Evolutionary conservation across 441 rosid species (phyloP).

Genomic region (Eutrema salsugineum): DNA sequence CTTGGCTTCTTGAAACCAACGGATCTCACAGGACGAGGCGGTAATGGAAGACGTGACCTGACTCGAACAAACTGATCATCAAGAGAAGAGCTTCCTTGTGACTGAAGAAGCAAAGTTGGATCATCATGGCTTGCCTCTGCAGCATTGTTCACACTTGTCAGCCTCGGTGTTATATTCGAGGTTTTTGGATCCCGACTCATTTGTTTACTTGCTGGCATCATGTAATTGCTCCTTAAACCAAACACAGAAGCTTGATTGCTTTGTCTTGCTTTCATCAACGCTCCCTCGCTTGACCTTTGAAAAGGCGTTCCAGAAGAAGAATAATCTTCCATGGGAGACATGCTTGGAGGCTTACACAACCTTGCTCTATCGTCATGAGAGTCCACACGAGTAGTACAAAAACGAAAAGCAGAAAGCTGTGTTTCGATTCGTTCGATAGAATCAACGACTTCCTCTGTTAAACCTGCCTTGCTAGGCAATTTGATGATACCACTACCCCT

Average conservation of each 20-base stretch:
- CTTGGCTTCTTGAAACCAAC: constrained; percentile 10
- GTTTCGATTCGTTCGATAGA: constrained; percentile 38
- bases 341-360: background rate
- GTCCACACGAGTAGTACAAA: constrained; percentile 23
- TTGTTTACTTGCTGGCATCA: constrained; percentile 2
- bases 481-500: background rate
- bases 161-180: background rate
- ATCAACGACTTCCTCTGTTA: constrained; percentile 31
- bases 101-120: background rate
- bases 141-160: background rate
- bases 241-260: background rate
- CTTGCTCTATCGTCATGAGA: constrained; percentile 1
- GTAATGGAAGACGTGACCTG: constrained; percentile 7
- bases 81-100: background rate
- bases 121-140: background rate
- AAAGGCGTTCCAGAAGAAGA: background rate
- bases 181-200: constrained; percentile 5
- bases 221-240: background rate
- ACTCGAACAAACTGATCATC: constrained; percentile 6
- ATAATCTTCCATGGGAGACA: background rate
- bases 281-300: background rate
- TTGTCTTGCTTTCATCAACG: constrained; percentile 2
- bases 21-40: constrained; percentile 6
- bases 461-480: constrained; percentile 1
- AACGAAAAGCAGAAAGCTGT: constrained; percentile 37